These are phyloP conservation scores for Globisporangium polare DNA, from an alignment of 352 stramenopile species.

Conservation along the genomic window DNA sequence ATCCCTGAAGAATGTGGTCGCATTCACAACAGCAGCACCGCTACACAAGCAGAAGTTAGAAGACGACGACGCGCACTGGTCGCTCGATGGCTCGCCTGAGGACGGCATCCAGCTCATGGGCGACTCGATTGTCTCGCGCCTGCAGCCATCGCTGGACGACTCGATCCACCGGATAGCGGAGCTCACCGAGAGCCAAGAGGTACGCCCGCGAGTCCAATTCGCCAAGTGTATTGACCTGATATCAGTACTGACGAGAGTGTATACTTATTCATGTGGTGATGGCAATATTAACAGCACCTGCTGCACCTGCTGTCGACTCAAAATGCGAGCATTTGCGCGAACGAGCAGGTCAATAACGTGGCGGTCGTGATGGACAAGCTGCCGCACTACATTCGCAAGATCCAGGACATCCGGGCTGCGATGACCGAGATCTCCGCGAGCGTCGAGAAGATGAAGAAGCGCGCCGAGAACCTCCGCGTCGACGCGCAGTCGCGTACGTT, in stretches of 20 bases:
- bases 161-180: constrained; percentile 73
- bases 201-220: not conserved
- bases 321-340: constrained; percentile 44
- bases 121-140: constrained; percentile 39
- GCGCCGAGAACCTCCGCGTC: constrained; percentile 59
- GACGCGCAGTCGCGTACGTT: constrained; percentile 74
- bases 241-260: not conserved
- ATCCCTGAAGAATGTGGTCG: not conserved
- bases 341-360: constrained; percentile 55
- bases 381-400: constrained; percentile 60
- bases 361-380: constrained; percentile 67
- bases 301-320: constrained; percentile 45
- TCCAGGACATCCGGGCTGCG: constrained; percentile 55
- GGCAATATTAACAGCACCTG: constrained; percentile 31
- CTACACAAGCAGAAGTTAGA: constrained; percentile 10
- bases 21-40: not conserved
- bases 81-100: constrained; percentile 27
- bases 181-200: constrained; percentile 45
- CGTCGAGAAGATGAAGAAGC: constrained; percentile 70
- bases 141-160: constrained; percentile 59
- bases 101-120: constrained; percentile 56
- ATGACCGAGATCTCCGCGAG: constrained; percentile 57
- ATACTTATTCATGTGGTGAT: constrained; percentile 1
- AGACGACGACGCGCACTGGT: constrained; percentile 29
- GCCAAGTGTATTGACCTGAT: not conserved